phyloP scores from a whole-genome alignment of 2,329 filamentous ascomycete genomes.

The Elsinoe arachidis region DNA sequence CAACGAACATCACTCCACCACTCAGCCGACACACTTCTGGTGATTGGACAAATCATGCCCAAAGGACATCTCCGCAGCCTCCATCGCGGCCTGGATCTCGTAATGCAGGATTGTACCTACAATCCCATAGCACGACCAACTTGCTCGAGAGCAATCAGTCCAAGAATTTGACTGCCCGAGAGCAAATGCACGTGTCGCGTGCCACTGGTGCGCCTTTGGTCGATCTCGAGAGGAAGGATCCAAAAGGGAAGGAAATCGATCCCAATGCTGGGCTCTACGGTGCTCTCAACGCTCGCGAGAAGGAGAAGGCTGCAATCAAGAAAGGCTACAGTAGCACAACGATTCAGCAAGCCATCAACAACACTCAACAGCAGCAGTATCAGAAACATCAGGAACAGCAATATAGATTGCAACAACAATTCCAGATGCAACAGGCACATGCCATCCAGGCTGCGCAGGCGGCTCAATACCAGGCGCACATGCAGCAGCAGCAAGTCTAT shows the following conservation, averaged over 20 bases:
- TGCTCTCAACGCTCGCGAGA: constrained; percentile 70
- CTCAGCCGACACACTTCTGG: constrained; percentile 25
- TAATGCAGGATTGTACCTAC: constrained; percentile 45
- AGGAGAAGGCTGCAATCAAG: constrained; percentile 64
- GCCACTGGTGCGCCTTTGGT: constrained; percentile 71
- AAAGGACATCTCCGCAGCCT: constrained; percentile 13
- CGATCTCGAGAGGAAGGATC: constrained; percentile 49
- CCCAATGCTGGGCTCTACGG: constrained; percentile 52
- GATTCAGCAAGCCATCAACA: constrained; percentile 59
- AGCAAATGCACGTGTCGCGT: constrained; percentile 81
- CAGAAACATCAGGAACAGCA: constrained; percentile 32
- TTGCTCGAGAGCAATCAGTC: constrained; percentile 40
- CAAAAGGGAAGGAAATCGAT: constrained; percentile 31
- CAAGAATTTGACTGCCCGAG: constrained; percentile 65
- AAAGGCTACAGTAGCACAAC: constrained; percentile 55
- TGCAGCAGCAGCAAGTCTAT: constrained; percentile 22
- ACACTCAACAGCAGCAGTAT: constrained; percentile 43
- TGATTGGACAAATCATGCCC: constrained; percentile 18
- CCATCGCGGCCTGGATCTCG: constrained; percentile 46
- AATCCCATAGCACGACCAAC: constrained; percentile 22
- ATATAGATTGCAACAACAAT: constrained; percentile 29
- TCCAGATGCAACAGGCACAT: constrained; percentile 27
- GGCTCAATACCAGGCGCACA: constrained; percentile 21
- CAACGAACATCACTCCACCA: constrained; percentile 20
- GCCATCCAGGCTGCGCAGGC: constrained; percentile 18